A percentile compares a stretch with the other conserved stretches of the same genome.
phyloP scores from a whole-genome alignment of 768 basidiomycete species.

The Baorangia bicolor region DNA sequence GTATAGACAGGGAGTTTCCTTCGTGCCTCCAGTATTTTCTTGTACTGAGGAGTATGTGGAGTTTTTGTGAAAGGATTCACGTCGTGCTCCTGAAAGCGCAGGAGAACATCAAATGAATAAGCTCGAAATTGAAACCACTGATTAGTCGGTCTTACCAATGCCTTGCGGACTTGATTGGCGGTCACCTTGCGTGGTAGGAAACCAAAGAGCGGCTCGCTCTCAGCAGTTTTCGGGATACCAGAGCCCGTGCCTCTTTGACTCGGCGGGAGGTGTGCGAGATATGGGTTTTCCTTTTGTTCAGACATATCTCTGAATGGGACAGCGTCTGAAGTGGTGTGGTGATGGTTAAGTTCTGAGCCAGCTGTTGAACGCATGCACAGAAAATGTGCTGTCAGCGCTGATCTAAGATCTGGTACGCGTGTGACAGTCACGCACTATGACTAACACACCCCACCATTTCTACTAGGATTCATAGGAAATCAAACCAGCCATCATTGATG shows the following conservation, averaged over 20 bases:
- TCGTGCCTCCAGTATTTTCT: constrained; percentile 79
- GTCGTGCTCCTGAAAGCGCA: constrained; percentile 58
- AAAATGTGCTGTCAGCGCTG: constrained; percentile 23
- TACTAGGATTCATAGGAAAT: neutral
- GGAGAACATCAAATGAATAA: neutral
- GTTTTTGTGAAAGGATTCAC: constrained; percentile 86
- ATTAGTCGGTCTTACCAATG: constrained; percentile 53
- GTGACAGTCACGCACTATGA: constrained; percentile 9
- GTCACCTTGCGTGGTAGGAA: constrained; percentile 69
- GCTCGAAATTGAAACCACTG: neutral
- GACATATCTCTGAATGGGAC: constrained; percentile 10
- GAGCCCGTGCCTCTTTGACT: constrained; percentile 29
- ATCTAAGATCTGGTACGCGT: neutral
- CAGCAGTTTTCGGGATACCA: constrained; percentile 14
- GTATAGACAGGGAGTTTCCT: constrained; percentile 89
- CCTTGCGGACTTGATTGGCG: constrained; percentile 61
- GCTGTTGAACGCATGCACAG: neutral
- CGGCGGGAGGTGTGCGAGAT: constrained; percentile 45
- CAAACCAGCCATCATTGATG: neutral
- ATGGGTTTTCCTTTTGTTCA: constrained; percentile 46
- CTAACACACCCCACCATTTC: neutral
- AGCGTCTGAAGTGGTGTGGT: neutral
- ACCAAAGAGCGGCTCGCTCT: constrained; percentile 66
- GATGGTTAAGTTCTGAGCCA: neutral
- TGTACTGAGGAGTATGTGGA: constrained; percentile 77